These are phyloP conservation scores for Eragrostis tef DNA, from an alignment of 202 grass and related monocot species.

Conservation along the genomic window DNA sequence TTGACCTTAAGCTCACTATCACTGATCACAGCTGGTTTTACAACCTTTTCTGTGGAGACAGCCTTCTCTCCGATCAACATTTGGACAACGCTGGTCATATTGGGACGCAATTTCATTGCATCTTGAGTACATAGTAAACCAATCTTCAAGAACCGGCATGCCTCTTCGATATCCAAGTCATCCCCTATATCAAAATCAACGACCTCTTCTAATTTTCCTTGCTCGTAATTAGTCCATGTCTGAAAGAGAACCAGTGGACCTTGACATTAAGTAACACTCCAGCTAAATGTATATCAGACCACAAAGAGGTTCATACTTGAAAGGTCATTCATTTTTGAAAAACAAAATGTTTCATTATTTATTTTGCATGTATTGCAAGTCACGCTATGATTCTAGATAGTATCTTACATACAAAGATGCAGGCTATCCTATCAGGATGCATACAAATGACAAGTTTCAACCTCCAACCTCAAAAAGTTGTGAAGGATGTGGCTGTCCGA, in stretches of 20 bases:
- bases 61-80: conserved; percentile 65
- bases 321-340: neutral
- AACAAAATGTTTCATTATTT: neutral
- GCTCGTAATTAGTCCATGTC: conserved; percentile 68
- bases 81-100: conserved; percentile 59
- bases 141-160: conserved; percentile 73
- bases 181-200: conserved; percentile 67
- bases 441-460: neutral
- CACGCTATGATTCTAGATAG: conserved; percentile 4
- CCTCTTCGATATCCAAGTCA: conserved; percentile 66
- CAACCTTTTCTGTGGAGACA: conserved; percentile 57
- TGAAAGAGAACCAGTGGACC: conserved; percentile 53
- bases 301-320: neutral
- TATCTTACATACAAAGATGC: conserved; percentile 1
- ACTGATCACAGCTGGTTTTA: conserved; percentile 65
- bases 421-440: neutral
- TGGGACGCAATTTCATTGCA: conserved; percentile 68
- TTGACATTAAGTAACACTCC: conserved; percentile 9
- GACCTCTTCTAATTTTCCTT: conserved; percentile 61
- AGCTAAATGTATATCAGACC: neutral
- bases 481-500: conserved; percentile 14
- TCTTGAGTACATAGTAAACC: conserved; percentile 86
- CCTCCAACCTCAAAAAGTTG: neutral
- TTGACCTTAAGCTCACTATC: conserved; percentile 54
- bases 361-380: neutral